A percentile compares a stretch with the other conserved stretches of the same genome.
These are phyloP conservation scores for Syncephalastrum sp. DNA, from an alignment of 371 early-diverging fungal genomes.

Conservation along the genomic window DNA sequence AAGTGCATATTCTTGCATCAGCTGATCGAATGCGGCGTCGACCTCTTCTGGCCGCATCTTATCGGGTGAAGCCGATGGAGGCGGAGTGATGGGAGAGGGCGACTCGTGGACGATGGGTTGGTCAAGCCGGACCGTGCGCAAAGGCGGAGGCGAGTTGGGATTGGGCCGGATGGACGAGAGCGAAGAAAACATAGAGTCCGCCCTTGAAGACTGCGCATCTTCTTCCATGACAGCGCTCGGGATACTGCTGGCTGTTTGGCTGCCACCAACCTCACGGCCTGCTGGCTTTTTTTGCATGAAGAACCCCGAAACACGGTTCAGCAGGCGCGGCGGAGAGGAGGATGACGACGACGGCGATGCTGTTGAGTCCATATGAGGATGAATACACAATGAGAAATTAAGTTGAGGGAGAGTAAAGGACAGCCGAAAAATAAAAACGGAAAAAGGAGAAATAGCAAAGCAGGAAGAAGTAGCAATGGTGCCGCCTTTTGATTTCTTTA, in stretches of 20 bases:
- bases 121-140: conserved; percentile 34
- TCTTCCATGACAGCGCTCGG: not conserved
- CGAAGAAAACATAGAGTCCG: conserved; percentile 42
- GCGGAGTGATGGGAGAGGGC: conserved; percentile 7
- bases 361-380: conserved; percentile 4
- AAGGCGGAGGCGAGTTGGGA: conserved; percentile 28
- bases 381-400: not conserved
- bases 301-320: conserved; percentile 24
- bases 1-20: conserved; percentile 45
- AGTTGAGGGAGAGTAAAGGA: not conserved
- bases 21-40: conserved; percentile 39
- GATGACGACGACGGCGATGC: conserved; percentile 5
- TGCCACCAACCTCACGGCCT: too few species aligned
- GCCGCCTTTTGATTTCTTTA: not conserved
- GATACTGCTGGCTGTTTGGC: not conserved
- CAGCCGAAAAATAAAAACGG: not conserved
- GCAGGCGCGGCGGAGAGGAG: conserved; percentile 7
- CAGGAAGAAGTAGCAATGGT: conserved; percentile 1
- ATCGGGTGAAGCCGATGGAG: conserved; percentile 11
- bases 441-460: conserved; percentile 3
- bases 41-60: conserved; percentile 26
- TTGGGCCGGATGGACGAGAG: conserved; percentile 30
- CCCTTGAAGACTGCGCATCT: conserved; percentile 12
- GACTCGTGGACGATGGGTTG: conserved; percentile 24
- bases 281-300: conserved; percentile 6